Evolutionary conservation across 306 rosid genomes (phyloP), one percentile per base, ranked within the genome.

Genomic region (Dryas alaskensis): DNA sequence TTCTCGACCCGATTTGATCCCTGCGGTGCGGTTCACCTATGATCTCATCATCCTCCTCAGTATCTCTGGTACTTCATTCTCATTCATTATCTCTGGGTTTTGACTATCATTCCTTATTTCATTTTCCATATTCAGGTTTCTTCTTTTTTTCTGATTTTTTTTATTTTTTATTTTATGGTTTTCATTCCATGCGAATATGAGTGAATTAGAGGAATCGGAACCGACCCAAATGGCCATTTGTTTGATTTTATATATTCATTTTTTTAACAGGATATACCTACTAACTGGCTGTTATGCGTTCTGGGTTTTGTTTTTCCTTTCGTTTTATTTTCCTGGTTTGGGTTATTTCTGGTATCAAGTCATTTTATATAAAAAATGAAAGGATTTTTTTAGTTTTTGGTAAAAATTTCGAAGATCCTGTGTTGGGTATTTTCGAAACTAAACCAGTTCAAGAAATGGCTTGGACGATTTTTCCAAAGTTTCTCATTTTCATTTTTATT

Each of bases 61-160:
- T 62, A 22, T 16, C 60, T 77, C 79, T 31, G 94, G 91, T 89
- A 72, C 43, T 59, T 75, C 44, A 19, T 9, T 45, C 16, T 40
- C 37, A 4, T 60, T 53, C 50, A 60, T 43, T 65, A 12, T 25
- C 22, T 66, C 64, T 46, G 10, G 45, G 16, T 7, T 60, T 47
- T 17, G 66, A 55, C 62, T 16, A 11, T 70, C 25, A 22, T 37
- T 70, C 17, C 46, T 25, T 52, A 19, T 47, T 2, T 48, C 17
- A 42, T 27, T 17, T 64, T 71, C 46, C 37, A 44, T 50, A 16
- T 45, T 72, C 54, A 22, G 1, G 5, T 67, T 25, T 9, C 45
- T 60, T 50, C 7, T 3, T 8, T 47, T 48, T n/a, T 53, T 17
- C 22, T 22, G 22, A 22, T 58, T 55, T 50, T 45, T 13, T 12